A percentile compares a stretch with the other conserved stretches of the same genome.
Evolutionary conservation across 2,329 filamentous ascomycete genomes (phyloP).

Genomic region (Trichophyton benhamiae): DNA sequence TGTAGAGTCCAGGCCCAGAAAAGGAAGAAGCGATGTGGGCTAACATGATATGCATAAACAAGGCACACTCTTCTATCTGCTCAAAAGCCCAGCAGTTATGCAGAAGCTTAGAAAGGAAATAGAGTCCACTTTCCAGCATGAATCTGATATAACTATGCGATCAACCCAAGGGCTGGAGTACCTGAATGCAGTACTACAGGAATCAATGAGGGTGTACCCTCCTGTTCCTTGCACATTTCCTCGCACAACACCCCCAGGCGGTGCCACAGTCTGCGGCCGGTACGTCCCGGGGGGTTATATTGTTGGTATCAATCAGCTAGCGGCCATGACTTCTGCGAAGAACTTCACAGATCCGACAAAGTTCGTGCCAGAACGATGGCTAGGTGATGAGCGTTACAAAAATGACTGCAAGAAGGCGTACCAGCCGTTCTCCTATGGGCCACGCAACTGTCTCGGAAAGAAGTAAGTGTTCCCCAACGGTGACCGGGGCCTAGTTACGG

Average conservation of each 20-base stretch:
- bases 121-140: not conserved
- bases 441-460: constrained; percentile 14
- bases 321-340: not conserved
- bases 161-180: not conserved
- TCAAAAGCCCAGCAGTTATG: not conserved
- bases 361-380: constrained; percentile 18
- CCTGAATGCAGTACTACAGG: not conserved
- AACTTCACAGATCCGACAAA: constrained; percentile 16
- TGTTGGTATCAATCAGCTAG: not conserved
- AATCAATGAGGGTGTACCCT: not conserved
- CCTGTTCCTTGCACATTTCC: not conserved
- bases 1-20: not conserved
- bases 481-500: not conserved
- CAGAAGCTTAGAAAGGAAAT: not conserved
- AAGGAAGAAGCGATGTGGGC: not conserved
- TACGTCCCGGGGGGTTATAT: not conserved
- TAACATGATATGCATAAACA: not conserved
- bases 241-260: not conserved
- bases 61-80: not conserved
- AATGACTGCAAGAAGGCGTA: constrained; percentile 11
- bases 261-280: not conserved
- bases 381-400: constrained; percentile 7
- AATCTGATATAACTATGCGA: not conserved
- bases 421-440: constrained; percentile 14
- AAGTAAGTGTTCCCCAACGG: constrained; percentile 9